Evolutionary conservation across 2,329 filamentous ascomycete species (phyloP).

Genomic region (Didymellaceae sp.): DNA sequence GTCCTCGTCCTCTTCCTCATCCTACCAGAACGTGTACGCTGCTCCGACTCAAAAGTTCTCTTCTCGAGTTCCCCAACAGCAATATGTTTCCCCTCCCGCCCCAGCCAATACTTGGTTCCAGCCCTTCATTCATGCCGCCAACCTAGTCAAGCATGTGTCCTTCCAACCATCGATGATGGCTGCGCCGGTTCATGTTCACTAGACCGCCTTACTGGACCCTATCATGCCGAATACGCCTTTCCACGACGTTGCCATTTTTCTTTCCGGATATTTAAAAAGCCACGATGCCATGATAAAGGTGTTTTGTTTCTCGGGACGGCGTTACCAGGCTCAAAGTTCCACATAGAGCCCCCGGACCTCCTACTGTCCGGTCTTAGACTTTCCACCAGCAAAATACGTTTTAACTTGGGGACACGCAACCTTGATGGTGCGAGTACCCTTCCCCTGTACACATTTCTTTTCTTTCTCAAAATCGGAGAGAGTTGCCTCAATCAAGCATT

Average conservation of each 20-base stretch:
- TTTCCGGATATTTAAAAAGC: slow-evolving; percentile 40
- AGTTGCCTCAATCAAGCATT: slow-evolving; percentile 24
- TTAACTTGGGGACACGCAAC: slow-evolving; percentile 38
- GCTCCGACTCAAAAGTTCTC: slow-evolving; percentile 38
- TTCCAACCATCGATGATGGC: slow-evolving; percentile 49
- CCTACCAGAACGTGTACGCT: slow-evolving; percentile 40
- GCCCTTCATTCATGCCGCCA: slow-evolving; percentile 50
- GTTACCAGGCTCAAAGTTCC: slow-evolving; percentile 40
- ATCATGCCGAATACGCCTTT: slow-evolving; percentile 36
- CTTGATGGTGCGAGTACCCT: slow-evolving; percentile 41
- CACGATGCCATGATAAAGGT: slow-evolving; percentile 48
- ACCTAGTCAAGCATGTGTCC: slow-evolving; percentile 50
- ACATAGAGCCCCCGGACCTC: slow-evolving; percentile 38
- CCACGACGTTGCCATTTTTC: slow-evolving; percentile 43
- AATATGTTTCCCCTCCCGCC: slow-evolving; percentile 47
- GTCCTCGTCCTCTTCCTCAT: slow-evolving; percentile 46
- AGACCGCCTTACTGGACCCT: slow-evolving; percentile 20
- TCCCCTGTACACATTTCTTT: slow-evolving; percentile 24
- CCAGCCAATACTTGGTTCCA: slow-evolving; percentile 49
- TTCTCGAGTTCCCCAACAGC: slow-evolving; percentile 35
- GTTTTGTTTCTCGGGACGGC: slow-evolving; percentile 34
- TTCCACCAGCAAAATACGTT: slow-evolving; percentile 33
- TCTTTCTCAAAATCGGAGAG: slow-evolving; percentile 17
- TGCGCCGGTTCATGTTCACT: slow-evolving; percentile 48
- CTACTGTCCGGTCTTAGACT: slow-evolving; percentile 32